These are phyloP conservation scores for Talaromyces marneffei DNA, from an alignment of 2,329 filamentous ascomycete genomes.

Conservation along the genomic window DNA sequence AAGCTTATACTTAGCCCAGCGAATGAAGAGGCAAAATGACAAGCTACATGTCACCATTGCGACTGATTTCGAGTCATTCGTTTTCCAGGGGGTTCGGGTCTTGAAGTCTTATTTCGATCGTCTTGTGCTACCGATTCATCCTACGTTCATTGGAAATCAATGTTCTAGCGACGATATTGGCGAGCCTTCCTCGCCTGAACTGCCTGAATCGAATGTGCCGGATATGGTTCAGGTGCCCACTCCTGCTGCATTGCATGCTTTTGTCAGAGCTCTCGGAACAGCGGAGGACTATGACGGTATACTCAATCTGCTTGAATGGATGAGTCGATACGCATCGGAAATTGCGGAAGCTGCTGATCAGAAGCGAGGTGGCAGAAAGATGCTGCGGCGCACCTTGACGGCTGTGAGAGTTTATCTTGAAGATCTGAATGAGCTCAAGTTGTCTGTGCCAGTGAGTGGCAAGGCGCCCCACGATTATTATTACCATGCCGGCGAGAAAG, in stretches of 20 bases:
- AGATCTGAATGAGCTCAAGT: conserved; percentile 22
- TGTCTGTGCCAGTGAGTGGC: not conserved
- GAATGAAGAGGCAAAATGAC: conserved; percentile 13
- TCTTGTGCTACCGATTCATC: conserved; percentile 27
- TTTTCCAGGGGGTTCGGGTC: conserved; percentile 25
- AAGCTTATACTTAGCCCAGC: conserved; percentile 23
- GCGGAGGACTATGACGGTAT: conserved; percentile 37
- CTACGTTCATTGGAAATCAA: not conserved
- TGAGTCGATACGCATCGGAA: conserved; percentile 29
- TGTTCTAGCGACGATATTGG: not conserved
- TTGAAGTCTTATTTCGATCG: conserved; percentile 33
- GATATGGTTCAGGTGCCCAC: conserved; percentile 31
- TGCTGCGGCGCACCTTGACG: conserved; percentile 37
- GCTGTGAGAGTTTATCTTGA: conserved; percentile 39
- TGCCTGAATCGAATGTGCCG: conserved; percentile 21
- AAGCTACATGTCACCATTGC: conserved; percentile 7
- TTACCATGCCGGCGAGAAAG: not conserved
- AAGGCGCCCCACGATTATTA: not conserved
- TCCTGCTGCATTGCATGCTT: conserved; percentile 37
- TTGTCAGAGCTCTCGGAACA: conserved; percentile 38
- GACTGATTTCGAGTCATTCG: conserved; percentile 25
- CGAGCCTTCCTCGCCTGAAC: not conserved
- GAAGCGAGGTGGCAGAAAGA: conserved; percentile 30
- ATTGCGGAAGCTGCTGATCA: conserved; percentile 33
- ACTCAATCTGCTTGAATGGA: conserved; percentile 38